Conservation (phyloP, 116 monocot genomes). For the Iris pallida region DNA sequence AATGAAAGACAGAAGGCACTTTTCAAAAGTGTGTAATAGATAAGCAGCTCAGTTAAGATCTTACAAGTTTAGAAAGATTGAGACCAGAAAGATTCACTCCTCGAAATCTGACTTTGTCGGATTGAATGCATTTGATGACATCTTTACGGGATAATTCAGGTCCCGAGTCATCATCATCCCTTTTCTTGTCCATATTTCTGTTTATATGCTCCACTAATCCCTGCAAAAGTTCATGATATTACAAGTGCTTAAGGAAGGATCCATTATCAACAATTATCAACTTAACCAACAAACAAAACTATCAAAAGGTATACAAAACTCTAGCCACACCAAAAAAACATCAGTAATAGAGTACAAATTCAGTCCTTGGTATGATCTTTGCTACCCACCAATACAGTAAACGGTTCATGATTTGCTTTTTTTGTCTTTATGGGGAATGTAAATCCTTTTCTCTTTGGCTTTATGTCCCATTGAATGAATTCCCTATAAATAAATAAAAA, state of each 20-base stretch:
- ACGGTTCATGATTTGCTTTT: too few relatives aligned
- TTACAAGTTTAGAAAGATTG: slow-evolving; percentile 94
- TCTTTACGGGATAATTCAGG: slow-evolving; percentile 79
- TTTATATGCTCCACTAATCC: slow-evolving; percentile 79
- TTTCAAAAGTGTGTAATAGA: not conserved
- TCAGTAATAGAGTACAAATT: too few relatives aligned
- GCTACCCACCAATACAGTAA: too few relatives aligned
- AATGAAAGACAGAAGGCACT: not conserved
- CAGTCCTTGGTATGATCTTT: too few relatives aligned
- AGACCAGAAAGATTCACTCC: slow-evolving; percentile 86
- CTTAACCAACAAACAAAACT: not conserved
- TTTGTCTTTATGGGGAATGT: too few relatives aligned
- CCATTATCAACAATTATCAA: not conserved
- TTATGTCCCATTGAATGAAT: too few relatives aligned
- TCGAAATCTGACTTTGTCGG: slow-evolving; percentile 69
- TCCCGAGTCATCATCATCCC: slow-evolving; percentile 41
- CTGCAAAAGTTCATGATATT: slow-evolving; percentile 23
- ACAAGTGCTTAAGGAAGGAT: not conserved
- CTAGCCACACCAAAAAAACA: too few relatives aligned
- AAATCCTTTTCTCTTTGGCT: too few relatives aligned
- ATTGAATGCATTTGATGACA: slow-evolving; percentile 76
- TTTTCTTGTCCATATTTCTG: slow-evolving; percentile 32
- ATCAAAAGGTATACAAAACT: not conserved
- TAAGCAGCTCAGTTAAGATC: slow-evolving; percentile 11
- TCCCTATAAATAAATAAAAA: too few relatives aligned